Conservation (phyloP, 2,329 filamentous ascomycete genomes). For the Xylariales sp. region DNA sequence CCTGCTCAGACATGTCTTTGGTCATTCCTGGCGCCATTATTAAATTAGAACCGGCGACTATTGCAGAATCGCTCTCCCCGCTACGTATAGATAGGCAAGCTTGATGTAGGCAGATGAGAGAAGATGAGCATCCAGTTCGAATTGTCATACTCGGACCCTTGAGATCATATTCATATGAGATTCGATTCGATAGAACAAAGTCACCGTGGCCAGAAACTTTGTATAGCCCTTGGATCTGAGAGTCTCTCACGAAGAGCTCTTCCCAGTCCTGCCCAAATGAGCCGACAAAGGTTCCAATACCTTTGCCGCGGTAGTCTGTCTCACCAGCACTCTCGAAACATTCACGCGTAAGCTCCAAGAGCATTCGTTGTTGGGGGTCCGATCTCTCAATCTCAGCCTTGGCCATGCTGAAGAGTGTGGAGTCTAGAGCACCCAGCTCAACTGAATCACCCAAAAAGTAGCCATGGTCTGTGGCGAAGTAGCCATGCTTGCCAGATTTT, state of each 20-base stretch:
- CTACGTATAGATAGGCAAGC: constrained; percentile 24
- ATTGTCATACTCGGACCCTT: constrained; percentile 22
- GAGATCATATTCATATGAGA: constrained; percentile 24
- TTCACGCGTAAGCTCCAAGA: constrained; percentile 23
- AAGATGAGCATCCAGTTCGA: constrained; percentile 29
- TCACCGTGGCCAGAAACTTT: constrained; percentile 18
- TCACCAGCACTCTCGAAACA: constrained; percentile 24
- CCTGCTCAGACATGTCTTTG: constrained; percentile 4
- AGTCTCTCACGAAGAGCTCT: constrained; percentile 15
- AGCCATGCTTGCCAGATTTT: no score
- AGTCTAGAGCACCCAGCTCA: constrained; percentile 14
- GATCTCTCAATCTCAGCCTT: constrained; percentile 16
- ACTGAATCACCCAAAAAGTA: constrained; percentile 10
- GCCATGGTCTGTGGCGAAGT: constrained; percentile 4
- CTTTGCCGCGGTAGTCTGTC: constrained; percentile 20
- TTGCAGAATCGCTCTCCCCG: constrained; percentile 21
- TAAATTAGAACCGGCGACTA: constrained; percentile 21
- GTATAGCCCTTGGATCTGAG: constrained; percentile 16
- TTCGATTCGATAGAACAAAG: constrained; percentile 19
- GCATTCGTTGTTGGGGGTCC: constrained; percentile 23
- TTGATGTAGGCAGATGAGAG: constrained; percentile 23
- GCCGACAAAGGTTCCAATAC: constrained; percentile 27
- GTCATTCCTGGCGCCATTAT: constrained; percentile 18
- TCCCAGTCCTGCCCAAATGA: constrained; percentile 26
- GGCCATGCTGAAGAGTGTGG: constrained; percentile 17